Percentiles rank a stretch among this genome's conserved stretches.
Conservation (phyloP, 2,329 filamentous ascomycete species). For the Paracorniculantispora psalliotae region DNA sequence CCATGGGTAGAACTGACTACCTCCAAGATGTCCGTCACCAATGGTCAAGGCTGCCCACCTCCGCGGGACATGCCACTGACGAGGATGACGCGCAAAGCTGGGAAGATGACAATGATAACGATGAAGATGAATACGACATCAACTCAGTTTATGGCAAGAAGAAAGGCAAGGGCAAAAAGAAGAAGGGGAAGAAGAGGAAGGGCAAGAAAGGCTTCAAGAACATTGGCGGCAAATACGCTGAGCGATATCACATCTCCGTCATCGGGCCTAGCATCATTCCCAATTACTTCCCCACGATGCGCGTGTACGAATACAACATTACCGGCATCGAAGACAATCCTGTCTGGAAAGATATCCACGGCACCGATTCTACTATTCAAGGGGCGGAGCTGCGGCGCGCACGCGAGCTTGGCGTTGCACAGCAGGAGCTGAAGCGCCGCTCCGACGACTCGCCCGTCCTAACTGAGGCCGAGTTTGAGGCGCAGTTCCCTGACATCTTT, state of each 20-base stretch:
- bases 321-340: constrained; percentile 60
- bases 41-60: constrained; percentile 72
- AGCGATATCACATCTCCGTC: constrained; percentile 77
- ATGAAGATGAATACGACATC: constrained; percentile 19
- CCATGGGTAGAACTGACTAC: constrained; percentile 63
- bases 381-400: constrained; percentile 29
- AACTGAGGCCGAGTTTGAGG: constrained; percentile 29
- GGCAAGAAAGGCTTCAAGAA: constrained; percentile 50
- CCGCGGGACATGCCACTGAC: constrained; percentile 21
- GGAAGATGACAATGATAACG: constrained; percentile 19
- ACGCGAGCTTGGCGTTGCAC: constrained; percentile 16
- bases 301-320: constrained; percentile 94
- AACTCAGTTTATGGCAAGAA: constrained; percentile 1
- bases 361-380: constrained; percentile 21
- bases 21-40: constrained; percentile 67
- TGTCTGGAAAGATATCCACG: constrained; percentile 39
- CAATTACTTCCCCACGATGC: constrained; percentile 83
- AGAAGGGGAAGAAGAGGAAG: constrained; percentile 38
- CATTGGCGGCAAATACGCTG: constrained; percentile 75
- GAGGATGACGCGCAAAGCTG: constrained; percentile 15
- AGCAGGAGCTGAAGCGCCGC: constrained; percentile 26
- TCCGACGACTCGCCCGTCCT: constrained; percentile 20
- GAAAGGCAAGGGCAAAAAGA: constrained; percentile 24
- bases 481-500: constrained; percentile 24
- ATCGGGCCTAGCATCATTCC: constrained; percentile 86